Conservation (phyloP, 345 rosid species). For the Populus davidiana region DNA sequence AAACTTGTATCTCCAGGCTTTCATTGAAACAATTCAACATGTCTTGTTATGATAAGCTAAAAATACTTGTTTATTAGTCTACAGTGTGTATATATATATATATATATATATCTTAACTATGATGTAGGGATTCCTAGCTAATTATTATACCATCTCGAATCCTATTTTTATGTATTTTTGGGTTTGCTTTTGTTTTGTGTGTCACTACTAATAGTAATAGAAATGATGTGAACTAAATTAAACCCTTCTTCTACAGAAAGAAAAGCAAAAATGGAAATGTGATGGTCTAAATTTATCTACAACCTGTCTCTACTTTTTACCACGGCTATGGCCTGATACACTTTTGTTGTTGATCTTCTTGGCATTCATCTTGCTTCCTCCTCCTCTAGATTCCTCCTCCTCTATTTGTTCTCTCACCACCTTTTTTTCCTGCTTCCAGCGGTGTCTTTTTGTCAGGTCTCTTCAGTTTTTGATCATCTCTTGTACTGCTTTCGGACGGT, state of each 20-base stretch:
- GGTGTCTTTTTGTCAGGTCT: constrained; percentile 18
- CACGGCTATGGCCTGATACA: constrained; percentile 33
- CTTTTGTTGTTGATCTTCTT: constrained; percentile 33
- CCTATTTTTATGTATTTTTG: too few species aligned
- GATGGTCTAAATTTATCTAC: constrained; percentile 1
- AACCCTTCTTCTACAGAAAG: constrained; percentile 1
- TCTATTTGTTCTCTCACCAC: constrained; percentile 28
- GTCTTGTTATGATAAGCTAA: too few species aligned
- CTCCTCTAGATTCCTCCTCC: constrained; percentile 32
- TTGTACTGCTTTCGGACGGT: constrained; percentile 27
- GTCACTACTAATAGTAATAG: too few species aligned
- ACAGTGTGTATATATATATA: too few species aligned
- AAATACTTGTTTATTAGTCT: too few species aligned
- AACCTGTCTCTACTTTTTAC: constrained; percentile 38
- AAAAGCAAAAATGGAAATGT: neutral
- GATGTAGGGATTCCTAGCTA: too few species aligned
- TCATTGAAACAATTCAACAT: too few species aligned
- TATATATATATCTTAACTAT: too few species aligned
- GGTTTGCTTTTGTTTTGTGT: too few species aligned
- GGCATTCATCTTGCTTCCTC: constrained; percentile 24
- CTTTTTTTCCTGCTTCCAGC: constrained; percentile 26
- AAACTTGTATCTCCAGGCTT: too few species aligned
- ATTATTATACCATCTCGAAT: too few species aligned
- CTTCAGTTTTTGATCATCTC: constrained; percentile 22
- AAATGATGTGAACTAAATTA: too few species aligned